Evolutionary conservation across 2,329 filamentous ascomycete genomes (phyloP), one percentile per base, ranked within the genome.

Genomic region (Immersiporthe knoxdaviesiana): DNA sequence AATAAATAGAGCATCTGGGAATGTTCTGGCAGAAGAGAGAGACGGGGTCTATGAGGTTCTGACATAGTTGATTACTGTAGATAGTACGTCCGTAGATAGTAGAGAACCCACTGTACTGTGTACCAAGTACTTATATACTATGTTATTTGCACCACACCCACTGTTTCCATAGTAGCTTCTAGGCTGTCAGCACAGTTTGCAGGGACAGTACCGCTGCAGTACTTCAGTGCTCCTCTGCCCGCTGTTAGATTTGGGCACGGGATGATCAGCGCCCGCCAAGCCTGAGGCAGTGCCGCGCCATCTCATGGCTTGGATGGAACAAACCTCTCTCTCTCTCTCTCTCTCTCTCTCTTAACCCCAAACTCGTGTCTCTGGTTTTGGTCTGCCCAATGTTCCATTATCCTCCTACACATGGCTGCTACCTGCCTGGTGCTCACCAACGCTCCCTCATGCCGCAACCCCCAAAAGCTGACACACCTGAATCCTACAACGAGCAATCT

Each of bases 241-340:
- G 52, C 27, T 30, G 52, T 30, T 30, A 18, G 27, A 18, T 27
- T 30, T 30, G 24, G 52, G 60, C 39, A 47, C 27, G 41, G 63
- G 63, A 65, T 56, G 63, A 65, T 65, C 63, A 27, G 63, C 62
- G 32, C 30, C 27, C 63, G 63, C 63, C 63, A 58, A 59, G 63
- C 63, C 52, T 65, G 52, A 65, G 63, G 63, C 63, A 65, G 63
- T 65, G 63, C 63, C 52, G 35, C 41, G 61, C 61, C 61, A 12
- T 59, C 56, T 56, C 10, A 11, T 37, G 35, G 21, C n/a, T 32
- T 39, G 58, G 16, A 54, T 54, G 4, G 44, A 52, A 64, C 30
- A 47, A 47, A n/a, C 21, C 44, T 47, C 44, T 47, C 41, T 54
- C 47, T n/a, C n/a, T n/a, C n/a, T n/a, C n/a, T n/a, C n/a, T n/a